Conservation (phyloP, 495 filamentous ascomycete species). For the Daldinia vernicosa region DNA sequence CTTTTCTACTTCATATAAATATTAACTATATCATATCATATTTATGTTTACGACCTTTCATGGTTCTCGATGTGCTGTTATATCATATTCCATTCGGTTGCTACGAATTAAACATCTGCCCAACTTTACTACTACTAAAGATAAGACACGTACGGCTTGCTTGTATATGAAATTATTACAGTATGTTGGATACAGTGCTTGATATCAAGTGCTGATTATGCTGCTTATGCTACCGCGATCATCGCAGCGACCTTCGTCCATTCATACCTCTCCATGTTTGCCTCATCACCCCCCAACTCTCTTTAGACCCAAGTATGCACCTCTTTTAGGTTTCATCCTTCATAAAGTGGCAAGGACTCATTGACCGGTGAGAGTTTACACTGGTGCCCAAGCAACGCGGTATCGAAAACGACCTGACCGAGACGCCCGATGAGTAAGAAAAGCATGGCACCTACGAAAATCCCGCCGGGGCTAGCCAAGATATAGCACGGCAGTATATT, state of each 20-base stretch:
- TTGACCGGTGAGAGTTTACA: conserved; percentile 34
- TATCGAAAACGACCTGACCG: conserved; percentile 9
- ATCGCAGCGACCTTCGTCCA: conserved; percentile 9
- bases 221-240: conserved; percentile 22
- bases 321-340: conserved; percentile 32
- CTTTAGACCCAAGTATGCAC: conserved; percentile 20
- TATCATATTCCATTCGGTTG: background rate
- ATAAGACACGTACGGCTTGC: conserved; percentile 16
- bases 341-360: conserved; percentile 21
- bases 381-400: conserved; percentile 33
- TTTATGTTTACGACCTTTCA: background rate
- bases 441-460: conserved; percentile 9
- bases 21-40: background rate
- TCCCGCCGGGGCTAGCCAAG: conserved; percentile 6
- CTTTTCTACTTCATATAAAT: background rate
- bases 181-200: conserved; percentile 13
- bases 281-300: conserved; percentile 19
- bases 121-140: background rate
- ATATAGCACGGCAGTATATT: conserved; percentile 19
- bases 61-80: background rate
- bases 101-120: background rate
- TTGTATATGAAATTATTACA: background rate
- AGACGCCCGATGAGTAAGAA: conserved; percentile 17
- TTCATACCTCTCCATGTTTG: conserved; percentile 19
- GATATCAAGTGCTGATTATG: conserved; percentile 1